Evolutionary conservation across 2,329 filamentous ascomycete species (phyloP).

Genomic region (Curvularia spicifera): DNA sequence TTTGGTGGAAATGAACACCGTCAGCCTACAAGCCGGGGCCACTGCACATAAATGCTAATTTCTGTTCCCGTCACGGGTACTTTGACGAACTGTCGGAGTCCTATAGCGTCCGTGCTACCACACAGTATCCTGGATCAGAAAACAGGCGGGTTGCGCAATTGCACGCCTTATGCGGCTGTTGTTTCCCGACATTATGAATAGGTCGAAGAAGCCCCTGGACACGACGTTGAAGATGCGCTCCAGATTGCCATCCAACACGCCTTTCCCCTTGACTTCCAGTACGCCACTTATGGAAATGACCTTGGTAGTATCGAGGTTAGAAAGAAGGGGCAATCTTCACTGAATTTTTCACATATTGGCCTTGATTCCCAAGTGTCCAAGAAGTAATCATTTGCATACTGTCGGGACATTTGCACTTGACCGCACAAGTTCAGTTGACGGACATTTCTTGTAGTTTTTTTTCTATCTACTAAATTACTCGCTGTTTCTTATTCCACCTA

Average conservation of each 20-base stretch:
- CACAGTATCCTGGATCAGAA: not conserved
- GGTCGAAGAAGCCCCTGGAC: not conserved
- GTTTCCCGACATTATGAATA: not conserved
- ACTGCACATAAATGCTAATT: not conserved
- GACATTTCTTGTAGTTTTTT: not conserved
- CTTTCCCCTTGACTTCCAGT: not conserved
- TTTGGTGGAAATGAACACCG: not conserved
- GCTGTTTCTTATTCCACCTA: not conserved
- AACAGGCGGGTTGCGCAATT: not conserved
- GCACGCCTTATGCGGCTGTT: not conserved
- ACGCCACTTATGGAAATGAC: conserved; percentile 16
- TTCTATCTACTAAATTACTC: not conserved
- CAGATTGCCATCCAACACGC: not conserved
- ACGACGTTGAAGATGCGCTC: conserved; percentile 21
- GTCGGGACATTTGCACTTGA: too few relatives aligned
- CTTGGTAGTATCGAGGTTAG: conserved; percentile 20
- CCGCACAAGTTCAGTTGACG: too few relatives aligned
- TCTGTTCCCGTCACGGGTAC: not conserved
- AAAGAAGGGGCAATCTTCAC: too few relatives aligned
- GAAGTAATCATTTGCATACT: not conserved
- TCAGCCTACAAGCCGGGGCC: not conserved
- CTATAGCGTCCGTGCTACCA: not conserved
- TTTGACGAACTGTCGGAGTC: not conserved
- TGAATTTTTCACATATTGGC: too few relatives aligned
- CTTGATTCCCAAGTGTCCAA: too few relatives aligned